These are phyloP conservation scores for Chaetomium tenue DNA, from an alignment of 495 filamentous ascomycete genomes.

Conservation along the genomic window DNA sequence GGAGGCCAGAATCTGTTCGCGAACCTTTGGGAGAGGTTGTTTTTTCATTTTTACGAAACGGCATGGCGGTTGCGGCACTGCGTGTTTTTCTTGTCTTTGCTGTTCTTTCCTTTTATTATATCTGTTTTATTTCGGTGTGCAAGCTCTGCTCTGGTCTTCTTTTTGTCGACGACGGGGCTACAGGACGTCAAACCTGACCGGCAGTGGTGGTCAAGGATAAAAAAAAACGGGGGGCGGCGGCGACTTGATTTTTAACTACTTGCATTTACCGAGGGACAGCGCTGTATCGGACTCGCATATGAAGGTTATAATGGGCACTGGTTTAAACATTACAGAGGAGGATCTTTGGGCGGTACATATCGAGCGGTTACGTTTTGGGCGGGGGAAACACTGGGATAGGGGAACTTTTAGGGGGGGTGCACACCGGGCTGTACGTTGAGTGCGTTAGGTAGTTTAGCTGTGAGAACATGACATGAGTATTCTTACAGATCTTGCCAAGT, in stretches of 20 bases:
- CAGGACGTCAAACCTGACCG: not conserved
- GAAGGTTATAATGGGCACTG: conserved; percentile 5
- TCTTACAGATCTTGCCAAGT: not conserved
- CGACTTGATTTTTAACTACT: not conserved
- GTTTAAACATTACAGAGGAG: not conserved
- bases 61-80: not conserved
- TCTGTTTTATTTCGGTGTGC: not conserved
- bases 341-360: conserved; percentile 26
- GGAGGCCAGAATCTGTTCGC: conserved; percentile 2
- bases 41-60: not conserved
- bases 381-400: not conserved
- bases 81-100: not conserved
- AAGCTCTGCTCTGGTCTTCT: not conserved
- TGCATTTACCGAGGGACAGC: conserved; percentile 4
- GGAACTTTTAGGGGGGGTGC: not conserved
- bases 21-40: not conserved
- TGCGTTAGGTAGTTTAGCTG: not conserved
- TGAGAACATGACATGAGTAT: conserved; percentile 2
- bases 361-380: not conserved
- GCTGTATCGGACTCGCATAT: conserved; percentile 1
- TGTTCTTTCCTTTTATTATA: not conserved
- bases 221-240: not conserved
- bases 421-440: not conserved
- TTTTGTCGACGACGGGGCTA: not conserved
- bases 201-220: not conserved